Evolutionary conservation across 257 asterid species (phyloP).

Genomic region (Jaltomata sinuosa): DNA sequence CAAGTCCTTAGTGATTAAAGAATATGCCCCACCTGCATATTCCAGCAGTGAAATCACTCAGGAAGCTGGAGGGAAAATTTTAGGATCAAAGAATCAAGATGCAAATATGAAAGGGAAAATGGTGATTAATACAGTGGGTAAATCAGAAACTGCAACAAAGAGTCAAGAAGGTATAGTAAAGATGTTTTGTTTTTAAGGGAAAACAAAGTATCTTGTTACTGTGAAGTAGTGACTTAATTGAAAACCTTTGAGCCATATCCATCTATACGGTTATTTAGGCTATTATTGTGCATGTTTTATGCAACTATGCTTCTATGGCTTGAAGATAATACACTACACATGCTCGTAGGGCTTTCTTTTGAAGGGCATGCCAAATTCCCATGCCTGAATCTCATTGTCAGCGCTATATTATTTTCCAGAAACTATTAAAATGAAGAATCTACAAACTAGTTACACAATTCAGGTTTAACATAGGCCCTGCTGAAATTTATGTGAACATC

Average conservation of each 20-base stretch:
- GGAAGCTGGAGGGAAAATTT: background rate
- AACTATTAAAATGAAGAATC: background rate
- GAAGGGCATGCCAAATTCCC: background rate
- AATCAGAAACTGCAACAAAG: background rate
- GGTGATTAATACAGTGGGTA: slow-evolving; percentile 5
- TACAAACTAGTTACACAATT: background rate
- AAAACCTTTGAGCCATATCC: background rate
- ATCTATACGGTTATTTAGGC: background rate
- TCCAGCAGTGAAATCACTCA: background rate
- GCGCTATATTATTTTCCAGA: background rate
- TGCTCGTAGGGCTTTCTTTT: background rate
- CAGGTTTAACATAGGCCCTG: background rate
- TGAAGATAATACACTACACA: background rate
- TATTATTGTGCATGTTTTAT: background rate
- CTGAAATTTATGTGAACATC: background rate
- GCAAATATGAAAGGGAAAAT: slow-evolving; percentile 12
- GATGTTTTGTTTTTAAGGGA: background rate
- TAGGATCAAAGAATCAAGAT: slow-evolving; percentile 1
- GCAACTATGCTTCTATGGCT: background rate
- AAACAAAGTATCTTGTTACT: background rate
- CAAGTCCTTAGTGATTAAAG: slow-evolving; percentile 11
- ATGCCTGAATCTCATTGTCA: background rate
- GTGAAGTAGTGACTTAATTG: background rate
- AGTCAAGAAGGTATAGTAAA: slow-evolving; percentile 24
- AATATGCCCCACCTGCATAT: slow-evolving; percentile 4